Evolutionary conservation across 148 eudicot genomes (phyloP), one percentile per base, ranked within the genome.

Genomic region (Vaccinium darrowii): DNA sequence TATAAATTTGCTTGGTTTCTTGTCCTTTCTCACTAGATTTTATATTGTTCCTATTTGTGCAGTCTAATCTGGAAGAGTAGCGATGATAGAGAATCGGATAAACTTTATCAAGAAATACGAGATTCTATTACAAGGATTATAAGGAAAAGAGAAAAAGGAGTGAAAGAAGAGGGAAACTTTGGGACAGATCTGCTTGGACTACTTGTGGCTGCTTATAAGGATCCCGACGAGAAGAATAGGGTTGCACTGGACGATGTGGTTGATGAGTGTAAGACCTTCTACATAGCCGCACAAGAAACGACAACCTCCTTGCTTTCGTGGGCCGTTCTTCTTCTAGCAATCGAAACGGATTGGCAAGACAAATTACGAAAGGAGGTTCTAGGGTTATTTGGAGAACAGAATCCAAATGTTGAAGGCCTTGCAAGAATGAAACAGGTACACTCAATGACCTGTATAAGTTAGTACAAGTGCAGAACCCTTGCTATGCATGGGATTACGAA

Each of bases 261-360:
- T 16, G 87, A 86, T 33, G 81, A 86, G 30, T 86, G 87, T 47
- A 86, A 81, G 76, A 51, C 81, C 19, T 86, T 86, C 33, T 86
- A 86, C 43, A 16, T 47, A 14, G 76, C 84, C 8, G 87, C 84
- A 50, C 81, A 81, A 1, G 87, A 52, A 62, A 76, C 87, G 0
- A 86, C 87, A 1, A 14, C 81, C 1, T 33, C 43, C 5, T 12
- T 86, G 76, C 84, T 86, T 14, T 47, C 84, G 2, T 86, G 87
- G 87, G 54, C 50, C 8, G 18, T 62, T 76, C 74, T 86, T 30
- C 84, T 86, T 76, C 76, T 86, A 57, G 81, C 81, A 49, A 76
- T 81, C 33, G 47, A 86, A 21, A 76, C 77, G 33, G 84, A 86
- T 60, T 86, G 87, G 87, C 87, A 81, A 86, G 87, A 86, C n/a